These are phyloP conservation scores for Astrephomene gubernaculifera DNA, from an alignment of 139 green algal species.

Conservation along the genomic window DNA sequence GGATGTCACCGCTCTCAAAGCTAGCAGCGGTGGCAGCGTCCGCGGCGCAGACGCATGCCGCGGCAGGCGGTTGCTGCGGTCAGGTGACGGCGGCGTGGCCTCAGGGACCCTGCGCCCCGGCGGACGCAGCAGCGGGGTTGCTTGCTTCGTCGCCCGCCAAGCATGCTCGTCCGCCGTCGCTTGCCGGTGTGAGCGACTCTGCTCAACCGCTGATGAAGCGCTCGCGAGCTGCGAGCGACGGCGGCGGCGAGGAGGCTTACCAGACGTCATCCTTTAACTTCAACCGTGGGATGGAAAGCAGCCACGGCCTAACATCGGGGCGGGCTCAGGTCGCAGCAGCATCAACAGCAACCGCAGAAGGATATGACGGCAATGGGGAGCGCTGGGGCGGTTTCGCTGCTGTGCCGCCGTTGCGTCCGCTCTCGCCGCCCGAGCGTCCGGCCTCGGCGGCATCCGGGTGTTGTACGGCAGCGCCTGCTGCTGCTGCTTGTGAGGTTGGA, in stretches of 20 bases:
- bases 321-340: no score
- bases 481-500: not conserved
- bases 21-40: no score
- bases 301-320: not conserved
- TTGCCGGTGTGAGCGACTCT: not conserved
- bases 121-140: not conserved
- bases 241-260: not conserved
- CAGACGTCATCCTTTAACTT: not conserved
- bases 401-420: not conserved
- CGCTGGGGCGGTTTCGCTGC: no score
- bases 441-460: conserved; percentile 21
- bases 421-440: conserved; percentile 12
- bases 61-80: no score
- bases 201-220: not conserved
- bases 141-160: conserved; percentile 9
- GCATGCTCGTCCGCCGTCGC: conserved; percentile 25
- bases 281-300: not conserved
- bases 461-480: not conserved
- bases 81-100: no score
- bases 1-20: no score
- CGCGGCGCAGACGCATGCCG: no score
- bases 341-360: no score
- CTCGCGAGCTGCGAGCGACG: conserved; percentile 7
- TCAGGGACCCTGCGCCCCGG: no score
- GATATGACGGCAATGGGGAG: no score